A percentile compares a stretch with the other conserved stretches of the same genome.
phyloP scores from a whole-genome alignment of 306 rosid species.

The Vigna radiata region DNA sequence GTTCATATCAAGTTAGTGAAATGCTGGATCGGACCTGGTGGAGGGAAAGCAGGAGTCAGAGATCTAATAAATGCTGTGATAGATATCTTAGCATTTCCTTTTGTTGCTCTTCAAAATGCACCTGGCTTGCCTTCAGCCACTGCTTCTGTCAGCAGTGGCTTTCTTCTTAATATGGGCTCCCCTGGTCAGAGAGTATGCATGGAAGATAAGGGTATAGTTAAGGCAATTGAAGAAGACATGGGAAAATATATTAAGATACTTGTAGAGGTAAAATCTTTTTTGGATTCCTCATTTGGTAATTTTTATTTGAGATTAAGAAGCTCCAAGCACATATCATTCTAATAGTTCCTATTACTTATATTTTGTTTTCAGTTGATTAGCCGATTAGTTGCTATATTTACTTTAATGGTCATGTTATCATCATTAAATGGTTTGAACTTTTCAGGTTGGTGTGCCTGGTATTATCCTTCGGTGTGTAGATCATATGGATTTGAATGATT shows the following conservation, averaged over 20 bases:
- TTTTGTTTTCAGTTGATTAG: slow-evolving; percentile 15
- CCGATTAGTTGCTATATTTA: slow-evolving; percentile 20
- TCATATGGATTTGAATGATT: slow-evolving; percentile 68
- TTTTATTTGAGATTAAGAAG: slow-evolving; percentile 17
- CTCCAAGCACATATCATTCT: slow-evolving; percentile 24
- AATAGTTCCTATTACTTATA: slow-evolving; percentile 1
- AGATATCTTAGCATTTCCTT: slow-evolving; percentile 91
- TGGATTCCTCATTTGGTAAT: slow-evolving; percentile 21
- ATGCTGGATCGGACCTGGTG: slow-evolving; percentile 90
- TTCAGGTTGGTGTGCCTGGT: slow-evolving; percentile 88
- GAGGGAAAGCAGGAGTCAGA: slow-evolving; percentile 79
- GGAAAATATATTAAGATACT: slow-evolving; percentile 80
- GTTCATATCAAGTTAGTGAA: slow-evolving; percentile 77
- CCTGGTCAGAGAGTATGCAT: slow-evolving; percentile 79
- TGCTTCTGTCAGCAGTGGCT: slow-evolving; percentile 89
- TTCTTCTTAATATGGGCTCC: slow-evolving; percentile 85
- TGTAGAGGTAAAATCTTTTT: slow-evolving; percentile 67
- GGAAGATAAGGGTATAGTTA: slow-evolving; percentile 81
- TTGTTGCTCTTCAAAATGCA: slow-evolving; percentile 88
- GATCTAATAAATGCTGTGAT: slow-evolving; percentile 70
- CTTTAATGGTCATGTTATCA: slow-evolving; percentile 28
- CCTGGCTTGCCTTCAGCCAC: slow-evolving; percentile 83
- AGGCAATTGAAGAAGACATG: slow-evolving; percentile 89
- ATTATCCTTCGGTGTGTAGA: slow-evolving; percentile 77
- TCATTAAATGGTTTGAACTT: slow-evolving; percentile 48